These are phyloP conservation scores for Candida montana DNA, from an alignment of 805 yeast species.

Conservation along the genomic window DNA sequence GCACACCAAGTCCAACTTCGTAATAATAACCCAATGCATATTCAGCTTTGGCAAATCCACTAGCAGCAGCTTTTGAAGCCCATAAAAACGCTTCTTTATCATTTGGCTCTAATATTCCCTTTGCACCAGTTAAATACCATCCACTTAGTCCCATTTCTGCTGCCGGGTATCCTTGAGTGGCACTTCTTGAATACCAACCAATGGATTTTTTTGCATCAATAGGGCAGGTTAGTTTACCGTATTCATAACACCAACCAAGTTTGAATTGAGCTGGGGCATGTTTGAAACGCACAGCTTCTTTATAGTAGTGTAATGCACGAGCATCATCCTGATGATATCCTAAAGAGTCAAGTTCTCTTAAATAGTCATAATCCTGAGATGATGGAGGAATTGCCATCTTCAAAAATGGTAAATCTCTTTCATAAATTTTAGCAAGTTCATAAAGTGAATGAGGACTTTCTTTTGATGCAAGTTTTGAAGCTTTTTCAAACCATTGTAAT, in stretches of 20 bases:
- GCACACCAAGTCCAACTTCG: slow-evolving; percentile 61
- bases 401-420: slow-evolving; percentile 34
- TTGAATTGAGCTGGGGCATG: slow-evolving; percentile 66
- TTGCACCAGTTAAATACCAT: slow-evolving; percentile 71
- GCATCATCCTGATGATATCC: slow-evolving; percentile 31
- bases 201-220: slow-evolving; percentile 54
- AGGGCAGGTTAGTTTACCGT: slow-evolving; percentile 50
- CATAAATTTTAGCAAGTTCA: slow-evolving; percentile 53
- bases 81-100: slow-evolving; percentile 63
- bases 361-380: slow-evolving; percentile 26
- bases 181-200: slow-evolving; percentile 72
- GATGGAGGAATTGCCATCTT: slow-evolving; percentile 1
- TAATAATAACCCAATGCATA: slow-evolving; percentile 65
- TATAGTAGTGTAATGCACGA: slow-evolving; percentile 46
- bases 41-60: slow-evolving; percentile 56
- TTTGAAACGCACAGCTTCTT: slow-evolving; percentile 53
- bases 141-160: slow-evolving; percentile 71
- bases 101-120: slow-evolving; percentile 45
- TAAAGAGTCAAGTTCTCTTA: slow-evolving; percentile 28
- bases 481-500: slow-evolving; percentile 46
- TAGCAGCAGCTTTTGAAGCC: slow-evolving; percentile 58
- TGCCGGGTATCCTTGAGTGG: slow-evolving; percentile 52
- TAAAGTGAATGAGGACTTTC: slow-evolving; percentile 52
- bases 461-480: slow-evolving; percentile 37
- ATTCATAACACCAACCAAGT: slow-evolving; percentile 68